Evolutionary conservation across 768 basidiomycete species (phyloP).

Genomic region (Mycena kentingensis): DNA sequence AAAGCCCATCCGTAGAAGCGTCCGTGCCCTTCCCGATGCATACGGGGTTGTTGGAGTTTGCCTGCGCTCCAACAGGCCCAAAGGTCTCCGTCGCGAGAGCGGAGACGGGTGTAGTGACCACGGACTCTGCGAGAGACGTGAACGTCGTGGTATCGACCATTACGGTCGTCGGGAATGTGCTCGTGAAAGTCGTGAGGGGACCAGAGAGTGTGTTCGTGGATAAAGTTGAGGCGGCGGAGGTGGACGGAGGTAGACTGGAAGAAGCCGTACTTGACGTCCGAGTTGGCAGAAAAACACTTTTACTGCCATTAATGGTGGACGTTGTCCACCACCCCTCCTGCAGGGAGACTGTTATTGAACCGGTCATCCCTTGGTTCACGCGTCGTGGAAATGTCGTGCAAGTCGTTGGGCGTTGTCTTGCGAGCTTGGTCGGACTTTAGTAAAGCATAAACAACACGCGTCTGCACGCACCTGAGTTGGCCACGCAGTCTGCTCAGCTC

Average conservation of each 20-base stretch:
- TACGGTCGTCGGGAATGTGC: slow-evolving; percentile 16
- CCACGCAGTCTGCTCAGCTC: too few species aligned
- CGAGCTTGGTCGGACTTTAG: too few species aligned
- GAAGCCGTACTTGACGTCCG: slow-evolving; percentile 4
- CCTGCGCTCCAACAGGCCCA: slow-evolving; percentile 1
- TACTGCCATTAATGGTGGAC: slow-evolving; percentile 22
- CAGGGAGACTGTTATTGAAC: background rate
- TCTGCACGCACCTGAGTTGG: too few species aligned
- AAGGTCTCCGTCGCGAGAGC: slow-evolving; percentile 9
- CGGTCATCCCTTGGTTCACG: background rate
- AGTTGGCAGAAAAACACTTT: slow-evolving; percentile 18
- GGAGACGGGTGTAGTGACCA: slow-evolving; percentile 9
- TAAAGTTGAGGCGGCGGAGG: background rate
- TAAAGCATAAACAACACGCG: too few species aligned
- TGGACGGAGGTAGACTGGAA: slow-evolving; percentile 1
- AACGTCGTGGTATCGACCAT: slow-evolving; percentile 16
- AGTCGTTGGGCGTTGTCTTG: too few species aligned
- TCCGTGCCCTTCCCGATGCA: slow-evolving; percentile 72
- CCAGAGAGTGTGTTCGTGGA: slow-evolving; percentile 2
- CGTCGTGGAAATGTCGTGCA: background rate
- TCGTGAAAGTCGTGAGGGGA: slow-evolving; percentile 17
- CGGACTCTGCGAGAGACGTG: slow-evolving; percentile 16
- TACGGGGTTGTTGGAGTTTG: slow-evolving; percentile 34
- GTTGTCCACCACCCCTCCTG: slow-evolving; percentile 22
- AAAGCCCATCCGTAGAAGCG: slow-evolving; percentile 58